These are phyloP conservation scores for Blastobotrys illinoisensis DNA, from an alignment of 1,139 yeast species.

Conservation along the genomic window DNA sequence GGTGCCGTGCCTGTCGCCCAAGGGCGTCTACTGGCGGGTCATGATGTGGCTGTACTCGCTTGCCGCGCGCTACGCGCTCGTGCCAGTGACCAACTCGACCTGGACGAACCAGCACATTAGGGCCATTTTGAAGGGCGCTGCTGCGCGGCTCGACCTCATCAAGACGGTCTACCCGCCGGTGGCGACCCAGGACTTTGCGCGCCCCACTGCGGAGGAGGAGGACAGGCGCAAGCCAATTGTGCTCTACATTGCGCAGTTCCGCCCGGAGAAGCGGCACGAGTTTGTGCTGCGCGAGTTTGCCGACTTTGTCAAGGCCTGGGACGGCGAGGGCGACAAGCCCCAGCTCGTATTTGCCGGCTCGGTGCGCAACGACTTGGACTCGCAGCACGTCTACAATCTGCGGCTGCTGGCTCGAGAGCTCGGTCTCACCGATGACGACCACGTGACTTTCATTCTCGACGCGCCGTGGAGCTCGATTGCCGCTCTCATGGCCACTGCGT, in stretches of 20 bases:
- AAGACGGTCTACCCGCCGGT: constrained; percentile 80
- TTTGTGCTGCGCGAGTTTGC: constrained; percentile 62
- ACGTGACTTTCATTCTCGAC: constrained; percentile 66
- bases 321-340: constrained; percentile 19
- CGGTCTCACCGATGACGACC: constrained; percentile 39
- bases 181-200: constrained; percentile 50
- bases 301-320: constrained; percentile 36
- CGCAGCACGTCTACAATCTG: constrained; percentile 49
- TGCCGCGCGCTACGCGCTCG: constrained; percentile 62
- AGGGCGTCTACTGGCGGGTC: constrained; percentile 70
- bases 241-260: constrained; percentile 83
- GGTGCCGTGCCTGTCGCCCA: constrained; percentile 29
- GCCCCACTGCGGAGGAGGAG: constrained; percentile 22
- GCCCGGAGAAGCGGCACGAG: constrained; percentile 90
- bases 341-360: constrained; percentile 77
- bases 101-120: constrained; percentile 83
- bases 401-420: constrained; percentile 43
- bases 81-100: constrained; percentile 75
- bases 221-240: constrained; percentile 47
- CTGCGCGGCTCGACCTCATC: constrained; percentile 28
- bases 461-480: constrained; percentile 64
- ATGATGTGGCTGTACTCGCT: constrained; percentile 51
- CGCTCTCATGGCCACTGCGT: constrained; percentile 49
- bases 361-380: constrained; percentile 67
- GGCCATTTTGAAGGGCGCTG: constrained; percentile 49